Evolutionary conservation across 2,329 filamentous ascomycete species (phyloP), one percentile per base, ranked within the genome.

Genomic region (Xylariaceae sp.): DNA sequence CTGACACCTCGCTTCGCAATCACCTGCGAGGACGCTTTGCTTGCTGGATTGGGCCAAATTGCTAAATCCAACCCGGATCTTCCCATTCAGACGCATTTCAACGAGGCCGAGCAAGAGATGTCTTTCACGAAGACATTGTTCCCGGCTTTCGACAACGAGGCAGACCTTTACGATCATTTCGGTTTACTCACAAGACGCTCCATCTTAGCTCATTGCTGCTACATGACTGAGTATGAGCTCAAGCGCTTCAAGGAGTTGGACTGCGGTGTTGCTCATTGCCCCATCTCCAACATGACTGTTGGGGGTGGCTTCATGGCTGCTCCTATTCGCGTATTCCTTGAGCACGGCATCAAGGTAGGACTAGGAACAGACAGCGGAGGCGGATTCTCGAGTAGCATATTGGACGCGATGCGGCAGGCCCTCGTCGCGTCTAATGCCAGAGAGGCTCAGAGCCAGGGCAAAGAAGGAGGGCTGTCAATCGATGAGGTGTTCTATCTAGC

Each of bases 131-230:
- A 70, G 6, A 69, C 75, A 0, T 72, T 88, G 2, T 88, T 86
- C 64, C 83, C 83, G 0, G 70, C 76, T 0, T 84, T 84, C 53
- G 64, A 68, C 1, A 83, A 76, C 56, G 85, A 88, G 69, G 82
- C 78, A 0, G 83, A 86, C 56, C 73, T 88, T 2, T 88, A 88
- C 66, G 73, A 76, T 8, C 69, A 76, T 63, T 85, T 79, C 60
- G 78, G 78, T 0, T 72, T 89, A 3, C 74, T 89, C 4, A 80
- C 74, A 1, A 62, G 73, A 2, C 77, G 81, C 7, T 80, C 82
- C 0, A 86, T 89, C 58, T 78, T 89, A 0, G 87, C 86, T 0
- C 87, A 89, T 68, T 88, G 85, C 72, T 88, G 83, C 58, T 79
- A 83, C 67, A 81, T 88, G 72, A 78, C 75, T 4, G 78, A 82